Conservation (phyloP, 2,329 filamentous ascomycete genomes). For the Torrubiellomyces zombiae region DNA sequence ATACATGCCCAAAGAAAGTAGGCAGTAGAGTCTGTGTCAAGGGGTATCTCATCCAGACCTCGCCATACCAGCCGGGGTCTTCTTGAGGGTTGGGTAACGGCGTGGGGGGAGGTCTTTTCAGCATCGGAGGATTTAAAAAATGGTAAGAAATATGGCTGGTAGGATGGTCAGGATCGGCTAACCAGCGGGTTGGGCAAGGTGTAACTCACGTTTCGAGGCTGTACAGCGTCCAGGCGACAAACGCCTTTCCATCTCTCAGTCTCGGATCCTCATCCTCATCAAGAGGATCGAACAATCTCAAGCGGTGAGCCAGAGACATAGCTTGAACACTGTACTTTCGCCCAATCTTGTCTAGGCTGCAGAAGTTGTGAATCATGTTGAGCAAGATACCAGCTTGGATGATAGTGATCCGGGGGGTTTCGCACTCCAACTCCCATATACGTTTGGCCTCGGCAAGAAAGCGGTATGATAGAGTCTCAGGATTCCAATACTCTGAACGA, state of each 20-base stretch:
- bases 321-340: conserved; percentile 12
- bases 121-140: conserved; percentile 6
- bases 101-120: conserved; percentile 10
- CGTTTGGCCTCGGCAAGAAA: conserved; percentile 19
- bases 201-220: too few species aligned
- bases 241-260: too few species aligned
- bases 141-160: conserved; percentile 4
- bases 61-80: conserved; percentile 12
- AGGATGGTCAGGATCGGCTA: too few species aligned
- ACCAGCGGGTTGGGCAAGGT: too few species aligned
- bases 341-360: conserved; percentile 18
- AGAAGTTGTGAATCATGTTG: conserved; percentile 12
- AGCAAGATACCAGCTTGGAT: conserved; percentile 18
- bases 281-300: conserved; percentile 11
- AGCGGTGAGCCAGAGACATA: conserved; percentile 12
- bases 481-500: conserved; percentile 17
- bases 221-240: too few species aligned
- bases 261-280: too few species aligned
- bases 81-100: conserved; percentile 10
- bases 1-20: conserved; percentile 10
- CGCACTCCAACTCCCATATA: conserved; percentile 16
- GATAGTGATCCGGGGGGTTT: conserved; percentile 10
- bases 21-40: conserved; percentile 6
- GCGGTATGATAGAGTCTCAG: conserved; percentile 15
- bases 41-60: conserved; percentile 15